Evolutionary conservation across 805 yeast species (phyloP), one percentile per base, ranked within the genome.

Genomic region (Tetrapisispora pingtungensis): DNA sequence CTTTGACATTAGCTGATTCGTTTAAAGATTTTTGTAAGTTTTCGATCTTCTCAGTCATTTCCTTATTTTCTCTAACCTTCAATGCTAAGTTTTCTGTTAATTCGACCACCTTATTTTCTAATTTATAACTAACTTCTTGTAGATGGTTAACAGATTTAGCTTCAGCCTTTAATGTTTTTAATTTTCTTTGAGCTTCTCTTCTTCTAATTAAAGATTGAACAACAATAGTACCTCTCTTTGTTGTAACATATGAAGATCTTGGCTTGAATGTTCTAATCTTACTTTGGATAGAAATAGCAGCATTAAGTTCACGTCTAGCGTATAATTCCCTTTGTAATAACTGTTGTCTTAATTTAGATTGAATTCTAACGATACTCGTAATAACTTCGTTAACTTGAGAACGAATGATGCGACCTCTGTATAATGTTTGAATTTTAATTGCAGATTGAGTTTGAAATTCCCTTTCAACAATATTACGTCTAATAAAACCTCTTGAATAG

Each of bases 101-200:
- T 65, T 89, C 95, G 52, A 93, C 88, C n/a, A 94, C 97, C 72
- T 94, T 93, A 66, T 93, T 93, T 65, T 93, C 99, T 57, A 94
- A 75, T 62, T 84, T 79, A 67, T 87, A 93, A 56, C 95, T 88
- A 33, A 86, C 95, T 62, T 90, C 96, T 65, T 86, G 79, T 69
- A 86, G 75, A 59, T 83, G 94, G 61, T 82, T 81, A 37, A 87
- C 95, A 14, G 96, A 86, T 61, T 86, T 86, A 27, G 97, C 96
- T 51, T 93, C 97, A n/a, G 73, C 74, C 61, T 78, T 84, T 62
- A 87, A 70, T 46, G 71, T 66, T 50, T 69, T 67, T 54, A 85
- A 76, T 60, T 83, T 81, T 42, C 68, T 68, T 49, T 69, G 69
- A 22, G 99, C 99, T 47, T 71, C 66, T 48, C 76, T 78, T 57